Conservation (phyloP, 179 eudicot species). For the Patellifolia procumbens region DNA sequence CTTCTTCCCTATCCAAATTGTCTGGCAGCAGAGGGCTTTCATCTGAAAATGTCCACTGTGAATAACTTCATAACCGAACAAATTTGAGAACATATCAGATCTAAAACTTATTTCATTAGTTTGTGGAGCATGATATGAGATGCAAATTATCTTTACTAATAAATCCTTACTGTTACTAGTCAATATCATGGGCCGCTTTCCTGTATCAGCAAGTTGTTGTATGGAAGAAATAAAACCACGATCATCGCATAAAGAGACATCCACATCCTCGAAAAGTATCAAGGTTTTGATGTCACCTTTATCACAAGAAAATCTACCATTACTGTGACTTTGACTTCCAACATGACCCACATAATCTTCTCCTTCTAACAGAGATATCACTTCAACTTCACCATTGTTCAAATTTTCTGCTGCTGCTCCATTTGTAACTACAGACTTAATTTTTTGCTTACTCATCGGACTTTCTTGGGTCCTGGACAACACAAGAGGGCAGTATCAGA, state of each 20-base stretch:
- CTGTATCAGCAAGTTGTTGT: slow-evolving; percentile 84
- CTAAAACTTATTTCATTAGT: slow-evolving; percentile 1
- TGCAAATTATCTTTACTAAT: slow-evolving; percentile 23
- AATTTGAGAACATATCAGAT: slow-evolving; percentile 7
- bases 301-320: slow-evolving; percentile 36
- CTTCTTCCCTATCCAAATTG: slow-evolving; percentile 67
- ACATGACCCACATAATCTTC: slow-evolving; percentile 38
- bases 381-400: slow-evolving; percentile 47
- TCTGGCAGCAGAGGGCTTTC: slow-evolving; percentile 67
- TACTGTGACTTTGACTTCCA: slow-evolving; percentile 27
- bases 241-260: slow-evolving; percentile 71
- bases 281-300: slow-evolving; percentile 63
- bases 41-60: slow-evolving; percentile 42
- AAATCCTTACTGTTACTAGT: slow-evolving; percentile 78
- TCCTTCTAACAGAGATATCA: slow-evolving; percentile 52
- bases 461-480: slow-evolving; percentile 55
- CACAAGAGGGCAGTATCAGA: slow-evolving; percentile 18
- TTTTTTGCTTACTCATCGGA: slow-evolving; percentile 36
- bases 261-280: slow-evolving; percentile 90
- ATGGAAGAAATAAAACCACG: slow-evolving; percentile 81
- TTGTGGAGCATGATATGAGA: slow-evolving; percentile 58
- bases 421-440: slow-evolving; percentile 32
- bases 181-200: slow-evolving; percentile 84
- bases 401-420: slow-evolving; percentile 29
- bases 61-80: slow-evolving; percentile 21